Conservation (phyloP, 345 rosid species). For the Toxicodendron radicans region DNA sequence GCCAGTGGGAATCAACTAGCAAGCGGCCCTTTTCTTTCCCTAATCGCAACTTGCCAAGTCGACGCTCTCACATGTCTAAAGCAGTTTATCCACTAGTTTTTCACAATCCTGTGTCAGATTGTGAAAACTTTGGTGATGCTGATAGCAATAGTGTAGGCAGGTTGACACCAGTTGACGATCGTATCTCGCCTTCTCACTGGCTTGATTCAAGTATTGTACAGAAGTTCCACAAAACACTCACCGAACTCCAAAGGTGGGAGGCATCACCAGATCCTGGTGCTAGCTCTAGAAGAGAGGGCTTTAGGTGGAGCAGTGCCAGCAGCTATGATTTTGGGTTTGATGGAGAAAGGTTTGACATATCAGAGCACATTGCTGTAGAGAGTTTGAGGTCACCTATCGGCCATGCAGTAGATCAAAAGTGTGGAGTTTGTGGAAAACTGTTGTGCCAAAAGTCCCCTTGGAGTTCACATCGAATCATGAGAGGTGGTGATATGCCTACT, state of each 20-base stretch:
- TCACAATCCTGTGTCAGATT: slow-evolving; percentile 78
- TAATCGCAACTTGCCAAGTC: slow-evolving; percentile 37
- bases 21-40: slow-evolving; percentile 41
- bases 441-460: slow-evolving; percentile 81
- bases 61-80: slow-evolving; percentile 57
- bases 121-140: slow-evolving; percentile 45
- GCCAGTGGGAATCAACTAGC: slow-evolving; percentile 52
- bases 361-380: slow-evolving; percentile 40
- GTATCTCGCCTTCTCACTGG: slow-evolving; percentile 48
- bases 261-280: slow-evolving; percentile 56
- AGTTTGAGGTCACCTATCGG: slow-evolving; percentile 33
- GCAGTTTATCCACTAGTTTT: slow-evolving; percentile 70
- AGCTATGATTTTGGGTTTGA: slow-evolving; percentile 63
- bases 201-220: slow-evolving; percentile 40
- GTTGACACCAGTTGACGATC: slow-evolving; percentile 50
- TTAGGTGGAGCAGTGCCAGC: slow-evolving; percentile 73
- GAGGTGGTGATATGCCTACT: slow-evolving; percentile 72
- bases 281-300: slow-evolving; percentile 74
- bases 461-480: slow-evolving; percentile 71
- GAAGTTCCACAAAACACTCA: slow-evolving; percentile 47
- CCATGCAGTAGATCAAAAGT: slow-evolving; percentile 45
- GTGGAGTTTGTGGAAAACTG: slow-evolving; percentile 71
- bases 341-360: slow-evolving; percentile 49
- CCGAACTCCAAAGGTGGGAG: slow-evolving; percentile 47
- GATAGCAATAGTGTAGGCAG: slow-evolving; percentile 40